These are phyloP conservation scores for Trichosporon coremiiforme DNA, from an alignment of 1,284 basidiomycete genomes.

Conservation along the genomic window DNA sequence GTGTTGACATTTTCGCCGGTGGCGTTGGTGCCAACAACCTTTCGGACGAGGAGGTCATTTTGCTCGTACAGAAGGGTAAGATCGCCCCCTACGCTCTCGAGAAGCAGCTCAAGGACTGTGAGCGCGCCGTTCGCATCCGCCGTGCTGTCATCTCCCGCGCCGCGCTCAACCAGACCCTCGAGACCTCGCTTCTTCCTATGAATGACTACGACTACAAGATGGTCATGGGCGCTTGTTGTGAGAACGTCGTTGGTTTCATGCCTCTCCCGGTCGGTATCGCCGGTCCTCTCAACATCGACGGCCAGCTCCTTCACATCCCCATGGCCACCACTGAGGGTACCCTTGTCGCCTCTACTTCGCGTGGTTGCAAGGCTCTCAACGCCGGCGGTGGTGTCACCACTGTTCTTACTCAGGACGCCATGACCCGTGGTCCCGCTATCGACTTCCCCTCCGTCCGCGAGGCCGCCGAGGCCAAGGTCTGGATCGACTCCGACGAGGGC, in stretches of 20 bases:
- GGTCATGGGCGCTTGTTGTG: conserved; percentile 96
- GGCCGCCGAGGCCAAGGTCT: conserved; percentile 82
- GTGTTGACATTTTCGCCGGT: conserved; percentile 81
- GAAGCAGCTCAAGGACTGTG: conserved; percentile 83
- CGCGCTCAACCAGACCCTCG: conserved; percentile 80
- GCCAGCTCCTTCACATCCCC: conserved; percentile 81
- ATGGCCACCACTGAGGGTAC: conserved; percentile 99
- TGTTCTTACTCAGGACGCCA: conserved; percentile 88
- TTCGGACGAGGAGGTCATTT: conserved; percentile 89
- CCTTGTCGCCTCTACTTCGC: conserved; percentile 93
- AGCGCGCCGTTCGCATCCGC: conserved; percentile 83
- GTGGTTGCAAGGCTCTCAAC: conserved; percentile 97
- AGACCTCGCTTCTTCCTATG: conserved; percentile 80
- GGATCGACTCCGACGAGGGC: conserved; percentile 86
- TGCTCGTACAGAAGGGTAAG: conserved; percentile 88
- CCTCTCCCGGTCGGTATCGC: conserved; percentile 96
- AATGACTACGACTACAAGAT: conserved; percentile 88
- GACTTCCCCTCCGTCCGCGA: conserved; percentile 83
- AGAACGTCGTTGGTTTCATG: conserved; percentile 98
- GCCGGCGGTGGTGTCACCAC: conserved; percentile 93
- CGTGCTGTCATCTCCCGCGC: conserved; percentile 89
- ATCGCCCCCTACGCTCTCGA: conserved; percentile 92
- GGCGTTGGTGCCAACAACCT: conserved; percentile 66
- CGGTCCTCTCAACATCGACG: conserved; percentile 91
- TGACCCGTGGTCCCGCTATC: conserved; percentile 98